These are phyloP conservation scores for Fagus crenata DNA, from an alignment of 306 rosid species.

Conservation along the genomic window DNA sequence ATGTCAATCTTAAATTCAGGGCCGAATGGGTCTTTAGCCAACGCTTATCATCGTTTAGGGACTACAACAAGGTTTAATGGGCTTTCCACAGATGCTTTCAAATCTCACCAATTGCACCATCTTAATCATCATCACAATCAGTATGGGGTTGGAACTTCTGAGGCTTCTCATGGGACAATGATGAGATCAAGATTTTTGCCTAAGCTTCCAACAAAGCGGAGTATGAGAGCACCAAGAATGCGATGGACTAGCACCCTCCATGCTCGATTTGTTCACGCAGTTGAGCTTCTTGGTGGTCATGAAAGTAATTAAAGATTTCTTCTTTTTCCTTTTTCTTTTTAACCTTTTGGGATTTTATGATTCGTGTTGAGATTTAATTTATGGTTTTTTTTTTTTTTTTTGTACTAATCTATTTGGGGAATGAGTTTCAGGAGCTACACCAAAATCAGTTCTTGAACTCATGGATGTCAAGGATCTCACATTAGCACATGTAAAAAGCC, in stretches of 20 bases:
- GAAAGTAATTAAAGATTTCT: constrained; percentile 53
- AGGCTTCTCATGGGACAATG: constrained; percentile 42
- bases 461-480: constrained; percentile 99
- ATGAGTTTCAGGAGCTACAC: constrained; percentile 79
- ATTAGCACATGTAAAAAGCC: constrained; percentile 95
- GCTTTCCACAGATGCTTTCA: constrained; percentile 38
- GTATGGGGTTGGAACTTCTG: constrained; percentile 42
- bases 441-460: constrained; percentile 93
- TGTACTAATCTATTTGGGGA: constrained; percentile 5
- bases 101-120: constrained; percentile 63
- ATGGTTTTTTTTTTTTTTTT: neutral
- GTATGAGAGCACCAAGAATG: constrained; percentile 96
- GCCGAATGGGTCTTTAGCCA: constrained; percentile 20
- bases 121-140: constrained; percentile 25
- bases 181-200: constrained; percentile 82
- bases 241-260: constrained; percentile 91
- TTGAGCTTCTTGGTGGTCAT: constrained; percentile 95
- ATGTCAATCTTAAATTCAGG: constrained; percentile 44
- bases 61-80: constrained; percentile 49
- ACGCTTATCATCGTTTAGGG: constrained; percentile 38
- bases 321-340: neutral
- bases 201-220: constrained; percentile 68
- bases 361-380: neutral
- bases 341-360: neutral
- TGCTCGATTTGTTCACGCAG: constrained; percentile 87